Base-by-base conservation (phyloP, 345 rosid genomes). In the Rhodamnia argentea region DNA sequence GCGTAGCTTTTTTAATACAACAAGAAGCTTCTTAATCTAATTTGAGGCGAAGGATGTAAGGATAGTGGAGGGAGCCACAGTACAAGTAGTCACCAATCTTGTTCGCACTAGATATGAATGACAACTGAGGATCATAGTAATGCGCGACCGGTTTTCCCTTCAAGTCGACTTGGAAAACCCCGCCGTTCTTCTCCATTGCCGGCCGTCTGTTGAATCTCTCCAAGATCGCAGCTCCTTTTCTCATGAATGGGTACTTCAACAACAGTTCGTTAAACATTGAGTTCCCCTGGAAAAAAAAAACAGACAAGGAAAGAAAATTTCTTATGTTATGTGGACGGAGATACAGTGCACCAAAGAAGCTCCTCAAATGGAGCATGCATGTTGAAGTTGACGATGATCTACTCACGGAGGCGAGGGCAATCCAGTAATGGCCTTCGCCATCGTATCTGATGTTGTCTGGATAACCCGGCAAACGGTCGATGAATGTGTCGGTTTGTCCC, bases 371-470 rank as follows among this genome's bases (percentile, higher is more conserved):
- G 4, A 32, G 44, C 76, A 0, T 16, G 40, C 40, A 37, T 37
- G 40, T 37, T 37, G 76, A 64, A 64, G 76, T 64, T 1, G 23
- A 56, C n/a, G 4, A 56, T 26, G 29, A 58, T 2, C 5, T 18
- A 12, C 26, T 52, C 92, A 97, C 99, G 92, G 84, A 7, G 81
- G 88, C 37, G 22, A 94, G 4, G 2, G 92, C 98, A 83, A 96
- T 92, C 97, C 96, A 97, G 84, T 91, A 96, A 64, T 92, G 93
- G 5, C 97, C 98, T 13, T 94, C 88, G 51, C 94, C 94, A n/a
- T 94, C 95, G 50, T 92, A 93, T 64, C 88, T 93, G 40, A 97
- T 91, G 89, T 97, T 97, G 89, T 96, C 99, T 10, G 98, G 98
- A 60, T 87, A 11, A 4, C 98, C 96, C 0, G 95, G 95, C 89